Base-by-base conservation (phyloP, 129 eudicot species). In the Deinandra increscens region DNA sequence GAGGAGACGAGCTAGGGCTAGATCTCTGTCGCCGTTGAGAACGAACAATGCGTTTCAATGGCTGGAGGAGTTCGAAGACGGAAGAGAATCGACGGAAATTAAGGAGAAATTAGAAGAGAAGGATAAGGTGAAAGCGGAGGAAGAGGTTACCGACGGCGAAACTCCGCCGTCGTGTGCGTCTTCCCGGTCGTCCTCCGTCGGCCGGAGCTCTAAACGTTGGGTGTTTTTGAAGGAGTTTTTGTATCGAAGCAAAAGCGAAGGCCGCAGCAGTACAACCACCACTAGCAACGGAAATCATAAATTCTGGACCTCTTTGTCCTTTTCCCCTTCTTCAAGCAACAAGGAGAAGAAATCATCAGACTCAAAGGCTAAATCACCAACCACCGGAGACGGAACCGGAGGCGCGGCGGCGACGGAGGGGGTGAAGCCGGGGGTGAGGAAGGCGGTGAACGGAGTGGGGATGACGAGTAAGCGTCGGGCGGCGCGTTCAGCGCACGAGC, bases 181-280 rank as follows among this genome's bases (percentile, higher is more conserved):
- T 7, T 88, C 95, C 2, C 55, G 96, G 65, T 88, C 90, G 9
- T 86, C 97, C 0, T 84, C 95, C 37, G 86, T 84, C 11, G 87
- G 95, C 34, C 84, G 97, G 75, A 82, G 84, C 79, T 87, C 97
- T 7, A 82, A 72, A 79, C 66, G 95, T 29, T 90, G 97, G 97
- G 88, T 87, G 66, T 87, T 87, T 69, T 39, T 90, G 80, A 89
- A 89, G 80, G 97, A 90, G 67, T 90, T 90, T 70, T 43, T 90
- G 19, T 87, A 87, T 36, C 79, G 97, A 65, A 87, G 95, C 70
- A 90, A 90, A 43, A 87, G 91, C 46, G 97, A 90, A 76, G 97
- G 97, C 11, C 77, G 91, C 18, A 83, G 65, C 39, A 79, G 86
- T 13, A 84, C 81, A 10, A 80, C 81, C 69, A 84, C 81, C 10